Percentiles rank a stretch among this genome's conserved stretches.
These are phyloP conservation scores for Suillus weaverae DNA, from an alignment of 768 basidiomycete species.

Conservation along the genomic window DNA sequence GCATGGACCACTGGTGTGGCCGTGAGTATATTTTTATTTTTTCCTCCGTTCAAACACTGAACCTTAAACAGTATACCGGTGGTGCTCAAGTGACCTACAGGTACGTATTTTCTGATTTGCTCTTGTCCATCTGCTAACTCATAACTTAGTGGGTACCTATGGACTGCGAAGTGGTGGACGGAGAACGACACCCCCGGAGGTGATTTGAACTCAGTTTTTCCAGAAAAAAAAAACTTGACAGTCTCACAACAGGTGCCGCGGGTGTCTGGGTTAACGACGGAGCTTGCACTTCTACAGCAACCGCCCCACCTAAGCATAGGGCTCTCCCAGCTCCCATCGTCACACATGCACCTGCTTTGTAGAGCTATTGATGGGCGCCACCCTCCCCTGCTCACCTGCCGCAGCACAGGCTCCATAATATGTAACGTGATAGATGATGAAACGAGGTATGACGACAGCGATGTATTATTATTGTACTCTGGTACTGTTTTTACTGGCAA, in stretches of 20 bases:
- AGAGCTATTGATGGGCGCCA: background rate
- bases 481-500: background rate
- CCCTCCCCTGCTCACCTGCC: background rate
- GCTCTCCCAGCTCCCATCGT: constrained; percentile 1
- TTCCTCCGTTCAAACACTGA: background rate
- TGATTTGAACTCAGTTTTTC: background rate
- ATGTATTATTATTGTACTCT: constrained; percentile 3
- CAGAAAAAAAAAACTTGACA: background rate
- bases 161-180: constrained; percentile 49
- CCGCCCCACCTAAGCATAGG: background rate
- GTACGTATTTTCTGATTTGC: constrained; percentile 25
- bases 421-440: background rate
- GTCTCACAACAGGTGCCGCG: constrained; percentile 37
- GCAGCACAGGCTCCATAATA: background rate
- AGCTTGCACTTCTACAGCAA: constrained; percentile 36
- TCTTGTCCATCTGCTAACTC: background rate
- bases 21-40: constrained; percentile 27
- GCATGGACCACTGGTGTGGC: constrained; percentile 39
- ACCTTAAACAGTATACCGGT: constrained; percentile 38
- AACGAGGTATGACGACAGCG: background rate
- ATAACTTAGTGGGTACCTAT: constrained; percentile 40
- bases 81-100: constrained; percentile 42
- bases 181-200: constrained; percentile 37
- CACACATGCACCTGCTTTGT: constrained; percentile 9
- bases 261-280: constrained; percentile 62